Base-by-base conservation (phyloP, 1,139 yeast species). In the Kurtzmaniella natalensis region DNA sequence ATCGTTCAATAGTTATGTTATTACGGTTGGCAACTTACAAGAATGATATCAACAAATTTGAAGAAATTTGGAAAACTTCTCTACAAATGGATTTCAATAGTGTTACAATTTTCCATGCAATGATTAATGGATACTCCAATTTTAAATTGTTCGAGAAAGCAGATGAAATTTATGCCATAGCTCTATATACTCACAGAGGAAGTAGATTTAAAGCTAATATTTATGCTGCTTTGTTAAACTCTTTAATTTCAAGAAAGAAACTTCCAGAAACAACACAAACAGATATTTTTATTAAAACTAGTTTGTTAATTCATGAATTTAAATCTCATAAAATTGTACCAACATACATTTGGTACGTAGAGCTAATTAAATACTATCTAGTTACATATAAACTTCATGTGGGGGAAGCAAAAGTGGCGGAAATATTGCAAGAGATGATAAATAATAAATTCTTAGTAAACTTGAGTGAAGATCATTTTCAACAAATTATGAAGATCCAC, bases 111-210 rank as follows among this genome's bases (percentile, higher is more conserved):
- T 50, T 50, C 32, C 26, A 37, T 18, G 43, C 45, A 7, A 44
- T 65, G 23, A 53, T 59, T 15, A 37, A 43, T 7, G 59, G 61
- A 1, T 61, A 59, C 36, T 52, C 60, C 3, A 46, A 40, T 22
- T 43, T 68, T 15, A 64, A 55, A 17, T 63, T 58, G 35, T 64
- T 45, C 41, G 56, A 43, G 31, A 51, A 51, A 28, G 70, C 67
- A 0, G 71, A 67, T 32, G 38, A 41, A 10, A 34, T n/a, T n/a
- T n/a, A n/a, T n/a, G n/a, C n/a, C n/a, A n/a, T n/a, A n/a, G n/a
- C n/a, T n/a, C n/a, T n/a, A n/a, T n/a, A n/a, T n/a, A n/a, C n/a
- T n/a, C n/a, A n/a, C n/a, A n/a, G n/a, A n/a, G n/a, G n/a, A n/a
- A n/a, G n/a, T n/a, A n/a, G n/a, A n/a, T n/a, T n/a, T n/a, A n/a